phyloP scores from a whole-genome alignment of 768 basidiomycete species.

The Daedaleopsis nitida region DNA sequence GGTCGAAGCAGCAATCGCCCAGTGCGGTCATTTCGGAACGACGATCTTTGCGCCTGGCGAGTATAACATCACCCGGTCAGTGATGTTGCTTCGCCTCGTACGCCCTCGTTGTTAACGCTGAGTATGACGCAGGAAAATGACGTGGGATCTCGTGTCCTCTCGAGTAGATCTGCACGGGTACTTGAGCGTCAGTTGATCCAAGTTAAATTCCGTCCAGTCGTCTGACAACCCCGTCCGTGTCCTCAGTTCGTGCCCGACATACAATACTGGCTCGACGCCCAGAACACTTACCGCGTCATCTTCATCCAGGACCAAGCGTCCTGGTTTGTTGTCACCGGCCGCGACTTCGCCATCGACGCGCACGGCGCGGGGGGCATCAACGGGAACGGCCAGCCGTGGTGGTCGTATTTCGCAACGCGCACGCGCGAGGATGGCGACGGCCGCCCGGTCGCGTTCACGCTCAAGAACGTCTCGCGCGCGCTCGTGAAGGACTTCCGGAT shows the following conservation, averaged over 20 bases:
- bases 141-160: conserved; percentile 49
- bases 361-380: conserved; percentile 58
- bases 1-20: conserved; percentile 51
- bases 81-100: no score
- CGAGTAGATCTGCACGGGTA: conserved; percentile 46
- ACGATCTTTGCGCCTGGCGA: conserved; percentile 46
- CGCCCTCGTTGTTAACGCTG: background rate
- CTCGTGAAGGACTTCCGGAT: conserved; percentile 52
- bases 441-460: conserved; percentile 56
- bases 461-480: conserved; percentile 47
- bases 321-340: conserved; percentile 63
- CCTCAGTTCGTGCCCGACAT: conserved; percentile 54
- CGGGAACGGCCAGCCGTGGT: conserved; percentile 67
- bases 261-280: conserved; percentile 55
- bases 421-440: conserved; percentile 56
- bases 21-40: conserved; percentile 50
- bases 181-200: conserved; percentile 39
- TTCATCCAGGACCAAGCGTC: conserved; percentile 68
- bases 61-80: conserved; percentile 55
- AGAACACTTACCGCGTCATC: conserved; percentile 60
- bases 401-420: conserved; percentile 48
- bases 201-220: background rate
- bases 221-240: background rate
- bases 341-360: conserved; percentile 56
- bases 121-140: conserved; percentile 48